Evolutionary conservation across 805 yeast genomes (phyloP).

Genomic region (Ogataea angusta): DNA sequence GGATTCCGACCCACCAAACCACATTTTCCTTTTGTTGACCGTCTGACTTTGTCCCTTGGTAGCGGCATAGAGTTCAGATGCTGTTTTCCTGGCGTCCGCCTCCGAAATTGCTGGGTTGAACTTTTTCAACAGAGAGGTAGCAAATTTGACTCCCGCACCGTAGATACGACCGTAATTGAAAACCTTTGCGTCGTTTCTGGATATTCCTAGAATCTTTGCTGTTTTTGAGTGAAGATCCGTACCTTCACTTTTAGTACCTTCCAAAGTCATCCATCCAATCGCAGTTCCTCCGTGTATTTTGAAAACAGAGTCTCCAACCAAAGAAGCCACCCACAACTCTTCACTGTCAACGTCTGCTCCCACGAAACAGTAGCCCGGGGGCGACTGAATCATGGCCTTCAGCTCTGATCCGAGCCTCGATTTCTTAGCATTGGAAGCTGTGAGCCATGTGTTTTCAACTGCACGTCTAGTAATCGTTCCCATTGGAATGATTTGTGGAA

Average conservation of each 20-base stretch:
- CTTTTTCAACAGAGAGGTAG: slow-evolving; percentile 76
- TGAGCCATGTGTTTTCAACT: slow-evolving; percentile 95
- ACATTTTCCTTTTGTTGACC: slow-evolving; percentile 32
- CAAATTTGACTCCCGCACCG: slow-evolving; percentile 95
- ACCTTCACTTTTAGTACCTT: slow-evolving; percentile 86
- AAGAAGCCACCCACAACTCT: slow-evolving; percentile 95
- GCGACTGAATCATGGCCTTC: slow-evolving; percentile 83
- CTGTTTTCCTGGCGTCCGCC: slow-evolving; percentile 60
- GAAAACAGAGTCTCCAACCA: slow-evolving; percentile 89
- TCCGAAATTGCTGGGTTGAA: slow-evolving; percentile 73
- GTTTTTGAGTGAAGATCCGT: slow-evolving; percentile 96
- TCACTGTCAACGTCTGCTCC: slow-evolving; percentile 99
- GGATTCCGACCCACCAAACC: slow-evolving; percentile 93
- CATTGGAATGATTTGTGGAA: slow-evolving; percentile 86
- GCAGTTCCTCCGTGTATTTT: slow-evolving; percentile 94
- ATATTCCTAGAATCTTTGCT: slow-evolving; percentile 82
- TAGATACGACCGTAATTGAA: slow-evolving; percentile 96
- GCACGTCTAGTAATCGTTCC: slow-evolving; percentile 97
- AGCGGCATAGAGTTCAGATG: slow-evolving; percentile 64
- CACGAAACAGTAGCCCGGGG: slow-evolving; percentile 83
- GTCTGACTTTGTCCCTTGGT: slow-evolving; percentile 69
- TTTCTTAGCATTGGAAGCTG: slow-evolving; percentile 91
- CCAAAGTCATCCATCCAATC: slow-evolving; percentile 98
- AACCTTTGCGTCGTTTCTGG: slow-evolving; percentile 88
- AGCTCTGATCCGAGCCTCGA: slow-evolving; percentile 89